Conservation (phyloP, 106 monocot genomes). For the Alisma plantagoaquatica region DNA sequence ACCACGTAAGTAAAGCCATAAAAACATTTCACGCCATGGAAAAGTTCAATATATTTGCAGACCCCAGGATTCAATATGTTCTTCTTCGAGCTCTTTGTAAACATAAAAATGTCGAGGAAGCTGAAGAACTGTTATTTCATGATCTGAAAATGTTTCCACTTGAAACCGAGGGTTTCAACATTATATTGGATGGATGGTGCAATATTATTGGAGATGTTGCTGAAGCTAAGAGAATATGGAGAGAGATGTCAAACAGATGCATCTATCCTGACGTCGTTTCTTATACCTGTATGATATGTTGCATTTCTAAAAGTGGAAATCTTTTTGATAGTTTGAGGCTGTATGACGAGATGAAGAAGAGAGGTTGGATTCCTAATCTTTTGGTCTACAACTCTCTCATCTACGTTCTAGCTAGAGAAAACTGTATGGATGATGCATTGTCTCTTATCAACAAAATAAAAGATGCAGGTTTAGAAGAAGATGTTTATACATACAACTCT, state of each 20-base stretch:
- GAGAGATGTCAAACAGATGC: constrained; percentile 81
- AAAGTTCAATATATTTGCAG: constrained; percentile 55
- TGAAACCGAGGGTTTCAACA: constrained; percentile 65
- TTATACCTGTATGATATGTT: constrained; percentile 62
- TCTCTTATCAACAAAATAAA: constrained; percentile 45
- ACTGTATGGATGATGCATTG: constrained; percentile 48
- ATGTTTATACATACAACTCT: constrained; percentile 57
- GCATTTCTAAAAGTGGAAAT: constrained; percentile 65
- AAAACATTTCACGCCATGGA: constrained; percentile 73
- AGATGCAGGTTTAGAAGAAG: constrained; percentile 39
- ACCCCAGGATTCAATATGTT: constrained; percentile 43
- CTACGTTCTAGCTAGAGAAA: constrained; percentile 59
- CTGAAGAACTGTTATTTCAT: constrained; percentile 63
- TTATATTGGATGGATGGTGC: constrained; percentile 74
- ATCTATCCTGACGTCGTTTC: constrained; percentile 63
- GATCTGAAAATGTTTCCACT: constrained; percentile 63
- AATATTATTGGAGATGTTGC: constrained; percentile 47
- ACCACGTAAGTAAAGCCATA: constrained; percentile 59
- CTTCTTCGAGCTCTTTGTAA: constrained; percentile 72
- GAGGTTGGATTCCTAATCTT: constrained; percentile 57
- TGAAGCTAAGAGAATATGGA: constrained; percentile 89
- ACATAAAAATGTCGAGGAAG: constrained; percentile 74
- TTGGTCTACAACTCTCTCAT: constrained; percentile 61
- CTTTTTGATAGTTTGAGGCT: constrained; percentile 70
- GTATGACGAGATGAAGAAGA: constrained; percentile 91